A percentile compares a stretch with the other conserved stretches of the same genome.
phyloP scores from a whole-genome alignment of 2,329 filamentous ascomycete species.

The Tolypocladium ovalisporum region DNA sequence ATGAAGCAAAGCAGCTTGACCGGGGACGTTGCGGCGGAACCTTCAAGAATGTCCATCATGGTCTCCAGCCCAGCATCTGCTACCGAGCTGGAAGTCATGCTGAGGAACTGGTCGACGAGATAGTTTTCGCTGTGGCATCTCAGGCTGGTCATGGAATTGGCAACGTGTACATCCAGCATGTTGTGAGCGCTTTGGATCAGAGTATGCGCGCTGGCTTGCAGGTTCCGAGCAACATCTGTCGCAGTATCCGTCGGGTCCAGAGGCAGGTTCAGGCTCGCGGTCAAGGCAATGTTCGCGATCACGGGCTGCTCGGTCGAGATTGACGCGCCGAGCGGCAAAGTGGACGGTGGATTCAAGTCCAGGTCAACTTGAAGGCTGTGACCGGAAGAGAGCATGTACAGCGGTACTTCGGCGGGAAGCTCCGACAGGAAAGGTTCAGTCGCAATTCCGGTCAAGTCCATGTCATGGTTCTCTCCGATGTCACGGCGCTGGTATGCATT shows the following conservation, averaged over 20 bases:
- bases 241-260: constrained; percentile 6
- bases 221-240: constrained; percentile 14
- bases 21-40: constrained; percentile 24
- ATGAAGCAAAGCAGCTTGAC: constrained; percentile 38
- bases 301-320: not conserved
- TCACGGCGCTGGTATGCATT: constrained; percentile 12
- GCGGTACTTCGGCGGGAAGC: constrained; percentile 30
- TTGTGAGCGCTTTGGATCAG: constrained; percentile 34
- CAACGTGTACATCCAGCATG: constrained; percentile 33
- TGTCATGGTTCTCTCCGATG: constrained; percentile 10
- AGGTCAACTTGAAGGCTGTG: not conserved
- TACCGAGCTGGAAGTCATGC: constrained; percentile 26
- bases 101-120: constrained; percentile 28
- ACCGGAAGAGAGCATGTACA: constrained; percentile 2
- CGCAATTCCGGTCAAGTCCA: not conserved
- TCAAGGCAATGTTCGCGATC: not conserved
- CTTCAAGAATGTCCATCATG: constrained; percentile 28
- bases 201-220: constrained; percentile 12
- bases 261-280: constrained; percentile 1
- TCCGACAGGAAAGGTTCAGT: constrained; percentile 25
- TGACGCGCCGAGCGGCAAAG: not conserved
- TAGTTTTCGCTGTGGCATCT: constrained; percentile 26
- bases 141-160: constrained; percentile 32
- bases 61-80: constrained; percentile 29
- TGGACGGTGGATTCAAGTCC: not conserved